These are phyloP conservation scores for Ordospora pajunii DNA, from an alignment of 371 early-diverging fungal genomes.

Conservation along the genomic window DNA sequence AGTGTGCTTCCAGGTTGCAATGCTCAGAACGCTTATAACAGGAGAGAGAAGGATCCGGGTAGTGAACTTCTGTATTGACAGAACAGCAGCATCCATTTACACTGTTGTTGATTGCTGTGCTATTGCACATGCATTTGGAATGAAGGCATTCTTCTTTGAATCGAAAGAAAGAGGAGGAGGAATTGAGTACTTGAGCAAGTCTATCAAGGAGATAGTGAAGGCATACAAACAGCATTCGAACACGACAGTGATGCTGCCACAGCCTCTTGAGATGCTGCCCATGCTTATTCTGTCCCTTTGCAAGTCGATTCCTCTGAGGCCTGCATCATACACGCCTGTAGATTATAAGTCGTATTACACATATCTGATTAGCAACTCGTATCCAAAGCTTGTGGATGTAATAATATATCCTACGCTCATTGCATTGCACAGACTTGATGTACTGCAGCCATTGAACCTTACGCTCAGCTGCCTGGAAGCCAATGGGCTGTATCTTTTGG, in stretches of 20 bases:
- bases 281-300: constrained; percentile 28
- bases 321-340: constrained; percentile 39
- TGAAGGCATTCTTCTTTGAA: constrained; percentile 52
- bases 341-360: constrained; percentile 54
- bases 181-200: constrained; percentile 6
- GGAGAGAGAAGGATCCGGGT: constrained; percentile 88
- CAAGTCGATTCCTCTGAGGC: constrained; percentile 56
- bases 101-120: constrained; percentile 37
- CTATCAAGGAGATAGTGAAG: constrained; percentile 27
- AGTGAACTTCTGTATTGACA: constrained; percentile 76
- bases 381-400: constrained; percentile 48
- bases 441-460: constrained; percentile 38
- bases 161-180: constrained; percentile 43
- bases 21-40: constrained; percentile 69
- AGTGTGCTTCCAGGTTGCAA: constrained; percentile 85
- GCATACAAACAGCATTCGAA: constrained; percentile 15
- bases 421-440: constrained; percentile 22
- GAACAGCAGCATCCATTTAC: constrained; percentile 49
- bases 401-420: constrained; percentile 58
- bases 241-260: constrained; percentile 7
- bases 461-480: constrained; percentile 37
- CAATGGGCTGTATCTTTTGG: constrained; percentile 53
- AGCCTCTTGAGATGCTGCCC: constrained; percentile 46
- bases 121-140: constrained; percentile 36
- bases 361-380: constrained; percentile 38